A percentile compares a stretch with the other conserved stretches of the same genome.
Conservation (phyloP, 139 green algal genomes). For the Tetradesmus obliquus region DNA sequence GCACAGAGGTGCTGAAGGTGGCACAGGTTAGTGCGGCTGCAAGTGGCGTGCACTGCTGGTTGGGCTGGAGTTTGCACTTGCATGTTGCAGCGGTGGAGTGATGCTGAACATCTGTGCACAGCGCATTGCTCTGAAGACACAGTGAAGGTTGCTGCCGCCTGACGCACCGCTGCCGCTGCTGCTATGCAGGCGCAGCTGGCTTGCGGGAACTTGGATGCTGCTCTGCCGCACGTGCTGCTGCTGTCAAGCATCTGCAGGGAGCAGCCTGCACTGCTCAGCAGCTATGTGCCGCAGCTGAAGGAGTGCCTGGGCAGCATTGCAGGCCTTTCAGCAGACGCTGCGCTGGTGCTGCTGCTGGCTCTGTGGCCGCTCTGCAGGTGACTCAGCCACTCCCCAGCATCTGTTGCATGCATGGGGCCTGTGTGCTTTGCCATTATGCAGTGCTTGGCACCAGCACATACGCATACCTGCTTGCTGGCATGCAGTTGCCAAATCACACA, state of each 20-base stretch:
- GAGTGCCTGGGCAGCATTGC: constrained; percentile 44
- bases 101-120: neutral
- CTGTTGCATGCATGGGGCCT: too few relatives aligned
- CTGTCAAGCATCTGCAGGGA: constrained; percentile 30
- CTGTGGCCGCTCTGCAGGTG: constrained; percentile 53
- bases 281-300: constrained; percentile 37
- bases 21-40: constrained; percentile 16
- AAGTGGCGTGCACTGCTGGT: too few relatives aligned
- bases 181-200: neutral
- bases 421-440: too few relatives aligned
- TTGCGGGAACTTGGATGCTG: constrained; percentile 30
- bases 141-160: neutral
- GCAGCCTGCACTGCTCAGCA: constrained; percentile 28
- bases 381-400: neutral
- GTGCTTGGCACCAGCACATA: too few relatives aligned
- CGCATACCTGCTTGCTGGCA: too few relatives aligned
- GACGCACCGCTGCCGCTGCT: neutral
- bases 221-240: constrained; percentile 55
- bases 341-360: constrained; percentile 52
- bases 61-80: constrained; percentile 1
- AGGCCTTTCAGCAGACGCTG: constrained; percentile 32
- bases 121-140: neutral
- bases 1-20: constrained; percentile 42
- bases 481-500: too few relatives aligned
- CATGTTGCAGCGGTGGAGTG: constrained; percentile 3